Evolutionary conservation across 331 rosid genomes (phyloP), one percentile per base, ranked within the genome.

Genomic region (Stylosanthes scabra): DNA sequence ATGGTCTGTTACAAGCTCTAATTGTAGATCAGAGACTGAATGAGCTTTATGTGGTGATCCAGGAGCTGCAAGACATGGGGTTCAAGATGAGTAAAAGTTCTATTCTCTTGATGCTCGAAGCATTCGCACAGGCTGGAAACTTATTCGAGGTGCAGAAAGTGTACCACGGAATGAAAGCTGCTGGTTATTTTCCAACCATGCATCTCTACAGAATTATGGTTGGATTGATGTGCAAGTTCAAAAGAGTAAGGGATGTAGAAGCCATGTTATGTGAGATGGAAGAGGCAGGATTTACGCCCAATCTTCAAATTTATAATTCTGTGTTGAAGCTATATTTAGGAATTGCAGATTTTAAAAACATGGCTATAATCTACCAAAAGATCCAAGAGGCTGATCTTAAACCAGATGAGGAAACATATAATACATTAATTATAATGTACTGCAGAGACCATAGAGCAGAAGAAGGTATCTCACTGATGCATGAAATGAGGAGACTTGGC

Each of bases 51-150:
- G 91, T 91, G 51, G 89, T 89, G 45, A 82, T 91, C 76, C 91
- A 89, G 78, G 98, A 91, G 80, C 76, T 94, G 83, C 98, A 94
- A 88, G 98, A 94, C 90, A 88, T 91, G 91, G 96, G 92, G 71
- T 82, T 91, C 51, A 88, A 89, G 85, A 88, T 93, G 55, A 94
- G 96, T 82, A 89, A 89, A 83, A 91, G 93, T 76, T 94, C 98
- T 45, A 84, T 89, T 83, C 83, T 94, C 60, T 83, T 94, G 88
- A 86, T 86, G 87, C 95, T 94, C 57, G 97, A 91, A 82, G 93
- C 98, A 58, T 94, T 88, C 82, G 88, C 96, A 76, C 80, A 72
- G 68, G 93, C 85, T 45, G 96, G 96, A 58, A 84, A 89, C 77
- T 74, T 94, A 79, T 89, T 94, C 83, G 98, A 91, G 86, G 97